phyloP scores from a whole-genome alignment of 2,329 filamentous ascomycete genomes.

The Aspergillus puulaauensis region DNA sequence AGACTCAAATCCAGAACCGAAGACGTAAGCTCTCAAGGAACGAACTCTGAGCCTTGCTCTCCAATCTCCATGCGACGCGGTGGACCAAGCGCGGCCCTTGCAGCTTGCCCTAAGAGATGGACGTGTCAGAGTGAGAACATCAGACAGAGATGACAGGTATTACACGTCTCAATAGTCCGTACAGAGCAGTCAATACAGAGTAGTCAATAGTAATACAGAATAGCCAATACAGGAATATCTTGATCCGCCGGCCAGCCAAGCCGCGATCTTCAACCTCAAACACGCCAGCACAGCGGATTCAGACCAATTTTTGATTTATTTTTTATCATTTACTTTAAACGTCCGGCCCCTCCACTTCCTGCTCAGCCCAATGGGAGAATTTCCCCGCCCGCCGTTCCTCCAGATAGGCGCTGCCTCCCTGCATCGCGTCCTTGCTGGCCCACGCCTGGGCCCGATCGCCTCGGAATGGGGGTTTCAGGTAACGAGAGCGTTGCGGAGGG shows the following conservation, averaged over 20 bases:
- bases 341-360: not conserved
- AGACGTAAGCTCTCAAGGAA: too few relatives aligned
- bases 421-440: constrained; percentile 7
- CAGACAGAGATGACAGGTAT: too few relatives aligned
- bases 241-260: too few relatives aligned
- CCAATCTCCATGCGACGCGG: too few relatives aligned
- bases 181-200: too few relatives aligned
- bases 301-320: not conserved
- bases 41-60: too few relatives aligned
- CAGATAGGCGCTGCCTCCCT: constrained; percentile 2
- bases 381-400: not conserved
- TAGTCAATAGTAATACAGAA: too few relatives aligned
- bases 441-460: constrained; percentile 6
- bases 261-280: constrained; percentile 30
- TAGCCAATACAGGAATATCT: too few relatives aligned
- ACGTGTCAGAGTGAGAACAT: not conserved
- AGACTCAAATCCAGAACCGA: too few relatives aligned
- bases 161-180: too few relatives aligned
- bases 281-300: constrained; percentile 21
- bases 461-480: constrained; percentile 9
- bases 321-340: constrained; percentile 4
- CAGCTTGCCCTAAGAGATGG: not conserved
- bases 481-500: not conserved
- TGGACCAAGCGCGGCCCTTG: too few relatives aligned
- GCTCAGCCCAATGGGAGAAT: constrained; percentile 18